These are phyloP conservation scores for Climacium dendroides DNA, from an alignment of 225 moss, liverwort and hornwort genomes.

Conservation along the genomic window DNA sequence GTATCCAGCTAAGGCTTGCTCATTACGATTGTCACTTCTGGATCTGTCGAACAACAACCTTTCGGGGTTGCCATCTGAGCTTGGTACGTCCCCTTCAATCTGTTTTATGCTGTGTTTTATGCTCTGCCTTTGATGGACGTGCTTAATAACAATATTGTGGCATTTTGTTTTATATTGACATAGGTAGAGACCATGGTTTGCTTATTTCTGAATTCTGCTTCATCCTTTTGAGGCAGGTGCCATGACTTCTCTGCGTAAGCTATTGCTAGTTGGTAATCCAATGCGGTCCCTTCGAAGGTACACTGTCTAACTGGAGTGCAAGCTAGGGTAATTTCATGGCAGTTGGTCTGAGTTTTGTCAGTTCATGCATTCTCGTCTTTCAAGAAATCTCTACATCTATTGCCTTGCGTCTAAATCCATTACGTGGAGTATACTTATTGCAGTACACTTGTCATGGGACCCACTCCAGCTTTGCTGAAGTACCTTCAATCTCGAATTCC, in stretches of 20 bases:
- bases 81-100: slow-evolving; percentile 24
- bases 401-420: not conserved
- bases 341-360: not conserved
- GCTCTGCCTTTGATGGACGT: not conserved
- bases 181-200: not conserved
- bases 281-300: slow-evolving; percentile 81
- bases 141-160: not conserved
- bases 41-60: slow-evolving; percentile 93
- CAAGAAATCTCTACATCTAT: not conserved
- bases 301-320: not conserved
- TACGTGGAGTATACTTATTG: not conserved
- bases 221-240: slow-evolving; percentile 35
- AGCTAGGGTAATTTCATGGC: not conserved
- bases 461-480: slow-evolving; percentile 81
- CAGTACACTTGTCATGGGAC: slow-evolving; percentile 72
- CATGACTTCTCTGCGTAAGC: slow-evolving; percentile 77
- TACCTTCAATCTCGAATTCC: slow-evolving; percentile 76
- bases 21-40: slow-evolving; percentile 59
- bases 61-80: slow-evolving; percentile 77
- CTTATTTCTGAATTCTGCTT: not conserved
- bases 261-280: slow-evolving; percentile 77
- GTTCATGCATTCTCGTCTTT: not conserved
- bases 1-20: slow-evolving; percentile 57
- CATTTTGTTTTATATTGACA: not conserved
- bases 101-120: not conserved